A percentile compares a stretch with the other conserved stretches of the same genome.
Evolutionary conservation across 768 basidiomycete species (phyloP).

Genomic region (Boletus pseudo-olivaceus): DNA sequence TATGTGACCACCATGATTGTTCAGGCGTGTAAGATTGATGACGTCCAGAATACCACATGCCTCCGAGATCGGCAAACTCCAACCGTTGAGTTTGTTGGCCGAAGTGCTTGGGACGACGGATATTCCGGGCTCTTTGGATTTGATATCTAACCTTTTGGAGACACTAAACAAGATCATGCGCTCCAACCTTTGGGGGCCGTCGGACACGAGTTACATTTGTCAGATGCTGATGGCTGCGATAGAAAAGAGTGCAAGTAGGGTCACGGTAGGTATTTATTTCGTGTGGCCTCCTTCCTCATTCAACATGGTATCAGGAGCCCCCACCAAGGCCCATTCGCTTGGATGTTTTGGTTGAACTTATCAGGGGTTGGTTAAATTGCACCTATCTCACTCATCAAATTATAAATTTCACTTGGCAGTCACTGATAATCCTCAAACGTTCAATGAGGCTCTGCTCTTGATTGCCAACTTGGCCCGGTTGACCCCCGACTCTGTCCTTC

Average conservation of each 20-base stretch:
- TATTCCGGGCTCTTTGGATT: conserved; percentile 65
- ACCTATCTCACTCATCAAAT: background rate
- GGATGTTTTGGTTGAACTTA: conserved; percentile 84
- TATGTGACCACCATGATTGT: conserved; percentile 39
- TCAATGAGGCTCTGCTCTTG: conserved; percentile 86
- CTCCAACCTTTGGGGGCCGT: conserved; percentile 47
- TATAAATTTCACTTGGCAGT: conserved; percentile 41
- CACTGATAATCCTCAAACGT: conserved; percentile 89
- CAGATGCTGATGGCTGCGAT: conserved; percentile 84
- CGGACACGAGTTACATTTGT: conserved; percentile 75
- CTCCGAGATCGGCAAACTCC: conserved; percentile 38
- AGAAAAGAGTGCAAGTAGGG: conserved; percentile 56
- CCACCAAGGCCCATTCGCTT: conserved; percentile 64
- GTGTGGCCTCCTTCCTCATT: background rate
- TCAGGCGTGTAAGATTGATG: background rate
- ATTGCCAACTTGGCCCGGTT: conserved; percentile 81
- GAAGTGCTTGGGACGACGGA: conserved; percentile 67
- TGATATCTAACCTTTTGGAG: conserved; percentile 70
- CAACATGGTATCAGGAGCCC: conserved; percentile 40
- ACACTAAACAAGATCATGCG: conserved; percentile 65
- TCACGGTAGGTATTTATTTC: conserved; percentile 42
- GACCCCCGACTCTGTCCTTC: conserved; percentile 86
- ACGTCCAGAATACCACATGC: conserved; percentile 16
- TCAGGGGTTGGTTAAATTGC: conserved; percentile 52
- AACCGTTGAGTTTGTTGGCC: conserved; percentile 53